Base-by-base conservation (phyloP, 768 basidiomycete genomes). In the Suillus subalutaceus region DNA sequence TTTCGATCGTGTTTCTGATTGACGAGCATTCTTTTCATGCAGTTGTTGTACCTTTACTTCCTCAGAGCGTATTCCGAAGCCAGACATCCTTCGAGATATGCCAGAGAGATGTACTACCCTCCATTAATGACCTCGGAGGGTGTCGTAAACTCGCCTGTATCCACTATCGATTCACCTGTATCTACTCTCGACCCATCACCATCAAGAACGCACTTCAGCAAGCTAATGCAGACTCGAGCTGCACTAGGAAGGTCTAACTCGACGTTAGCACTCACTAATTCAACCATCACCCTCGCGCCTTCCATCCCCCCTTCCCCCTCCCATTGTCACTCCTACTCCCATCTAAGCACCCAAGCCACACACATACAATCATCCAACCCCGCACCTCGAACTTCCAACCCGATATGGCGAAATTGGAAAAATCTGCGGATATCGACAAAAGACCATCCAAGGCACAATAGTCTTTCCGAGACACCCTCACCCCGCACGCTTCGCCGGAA, bases 211-310 rank as follows among this genome's bases (percentile, higher is more conserved):
- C 30, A 43, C 41, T 18, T 60, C 26, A 41, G 43, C 40, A 26
- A 60, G 18, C 6, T 60, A 20, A 62, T 16, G 18, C 26, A 18
- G 8, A 32, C 38, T 40, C 40, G 2, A 41, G 59, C 37, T 32
- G 43, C 59, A 52, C 40, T 67, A 10, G 65, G 30, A 37, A 71
- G 65, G 40, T 78, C 77, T 0, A 65, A 60, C 23, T 32, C 56
- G 41, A 77, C 75, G 15, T 63, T 77, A 23, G 72, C 68, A 55
- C 72, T 69, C 48, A 71, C 66, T 62, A 72, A 69, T 64, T 78
- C 75, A 1, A 70, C 69, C 41, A 72, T 69, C 37, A 78, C 75
- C 2, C 69, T 78, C 18, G 65, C 75, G 10, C 70, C 71, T 6
- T 52, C 52, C 26, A 15, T 26, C 23, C 68, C 75, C n/a, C 70